Evolutionary conservation across 2,329 filamentous ascomycete species (phyloP).

Genomic region (Pyricularia sp.): DNA sequence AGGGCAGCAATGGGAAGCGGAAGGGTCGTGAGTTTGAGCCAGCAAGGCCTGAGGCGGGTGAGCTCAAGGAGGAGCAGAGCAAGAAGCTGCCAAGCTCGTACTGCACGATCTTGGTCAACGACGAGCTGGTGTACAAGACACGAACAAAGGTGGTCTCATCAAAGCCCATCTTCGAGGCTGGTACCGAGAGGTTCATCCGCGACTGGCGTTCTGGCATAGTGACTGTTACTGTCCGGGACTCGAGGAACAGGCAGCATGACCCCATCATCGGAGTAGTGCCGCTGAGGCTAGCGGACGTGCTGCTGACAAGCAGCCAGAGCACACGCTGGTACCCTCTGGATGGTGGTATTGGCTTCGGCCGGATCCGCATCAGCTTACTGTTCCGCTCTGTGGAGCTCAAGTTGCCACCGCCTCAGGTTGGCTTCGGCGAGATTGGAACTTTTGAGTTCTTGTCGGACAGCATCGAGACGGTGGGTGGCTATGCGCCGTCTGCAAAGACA

Average conservation of each 20-base stretch:
- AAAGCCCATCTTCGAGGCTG: conserved; percentile 94
- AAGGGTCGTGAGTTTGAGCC: conserved; percentile 86
- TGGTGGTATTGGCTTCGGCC: conserved; percentile 85
- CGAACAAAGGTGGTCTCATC: conserved; percentile 87
- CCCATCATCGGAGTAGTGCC: conserved; percentile 90
- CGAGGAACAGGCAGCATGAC: conserved; percentile 84
- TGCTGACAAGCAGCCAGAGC: conserved; percentile 76
- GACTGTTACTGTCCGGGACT: conserved; percentile 81
- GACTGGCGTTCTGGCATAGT: conserved; percentile 87
- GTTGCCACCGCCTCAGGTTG: conserved; percentile 74
- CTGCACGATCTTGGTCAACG: conserved; percentile 85
- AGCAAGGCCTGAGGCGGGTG: conserved; percentile 70
- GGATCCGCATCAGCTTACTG: conserved; percentile 77
- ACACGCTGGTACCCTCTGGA: conserved; percentile 96
- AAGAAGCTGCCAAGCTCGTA: conserved; percentile 80
- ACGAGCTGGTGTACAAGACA: conserved; percentile 86
- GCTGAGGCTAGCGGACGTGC: conserved; percentile 76
- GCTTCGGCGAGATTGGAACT: conserved; percentile 84
- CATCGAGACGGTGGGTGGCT: conserved; percentile 56
- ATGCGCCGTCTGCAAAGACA: conserved; percentile 43
- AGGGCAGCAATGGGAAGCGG: conserved; percentile 71
- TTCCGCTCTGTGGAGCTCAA: conserved; percentile 85
- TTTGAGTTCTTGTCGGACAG: conserved; percentile 74
- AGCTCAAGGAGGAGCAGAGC: conserved; percentile 76
- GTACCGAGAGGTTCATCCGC: conserved; percentile 83